These are phyloP conservation scores for Rubus idaeus DNA, from an alignment of 306 rosid genomes.

Conservation along the genomic window DNA sequence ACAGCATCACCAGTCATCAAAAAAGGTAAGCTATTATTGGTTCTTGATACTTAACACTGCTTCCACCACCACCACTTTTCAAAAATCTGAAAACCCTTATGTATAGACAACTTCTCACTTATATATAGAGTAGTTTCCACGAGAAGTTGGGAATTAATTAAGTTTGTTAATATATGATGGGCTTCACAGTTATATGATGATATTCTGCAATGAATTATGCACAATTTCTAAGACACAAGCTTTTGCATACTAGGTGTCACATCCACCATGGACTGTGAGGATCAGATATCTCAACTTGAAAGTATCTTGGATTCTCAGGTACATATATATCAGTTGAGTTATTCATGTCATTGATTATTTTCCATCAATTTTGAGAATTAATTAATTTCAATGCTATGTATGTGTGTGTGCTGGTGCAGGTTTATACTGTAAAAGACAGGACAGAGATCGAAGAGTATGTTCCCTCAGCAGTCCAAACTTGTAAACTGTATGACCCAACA, in stretches of 20 bases:
- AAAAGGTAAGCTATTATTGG: slow-evolving; percentile 48
- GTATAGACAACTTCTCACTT: neutral
- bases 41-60: neutral
- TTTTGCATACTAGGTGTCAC: slow-evolving; percentile 53
- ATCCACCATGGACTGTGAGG: slow-evolving; percentile 59
- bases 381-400: neutral
- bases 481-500: slow-evolving; percentile 55
- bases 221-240: neutral
- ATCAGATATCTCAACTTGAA: slow-evolving; percentile 76
- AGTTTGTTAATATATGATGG: neutral
- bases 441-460: slow-evolving; percentile 55
- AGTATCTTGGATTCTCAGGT: slow-evolving; percentile 72
- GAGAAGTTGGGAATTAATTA: neutral
- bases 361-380: neutral
- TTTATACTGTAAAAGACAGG: slow-evolving; percentile 67
- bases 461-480: slow-evolving; percentile 60
- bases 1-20: slow-evolving; percentile 84
- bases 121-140: too few species aligned
- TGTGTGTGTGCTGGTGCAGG: slow-evolving; percentile 35
- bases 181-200: neutral
- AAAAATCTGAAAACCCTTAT: neutral
- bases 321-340: neutral
- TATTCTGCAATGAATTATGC: neutral
- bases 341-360: neutral
- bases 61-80: neutral